Percentiles rank a stretch among this genome's conserved stretches.
Conservation (phyloP, 345 rosid species). For the Ceriops tagal region DNA sequence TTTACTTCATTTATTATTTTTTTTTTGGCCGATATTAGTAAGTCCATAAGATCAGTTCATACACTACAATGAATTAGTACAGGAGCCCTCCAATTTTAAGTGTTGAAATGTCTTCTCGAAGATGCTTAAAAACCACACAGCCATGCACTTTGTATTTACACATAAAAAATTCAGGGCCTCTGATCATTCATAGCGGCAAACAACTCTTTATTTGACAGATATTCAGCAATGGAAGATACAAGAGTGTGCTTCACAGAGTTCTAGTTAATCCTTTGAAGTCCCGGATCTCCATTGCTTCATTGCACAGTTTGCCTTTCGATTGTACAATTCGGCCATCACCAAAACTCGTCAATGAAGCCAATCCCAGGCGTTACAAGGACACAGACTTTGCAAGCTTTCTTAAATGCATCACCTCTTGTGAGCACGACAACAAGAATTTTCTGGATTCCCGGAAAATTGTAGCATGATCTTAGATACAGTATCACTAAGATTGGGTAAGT, state of each 20-base stretch:
- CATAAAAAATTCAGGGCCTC: not conserved
- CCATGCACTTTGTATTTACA: not conserved
- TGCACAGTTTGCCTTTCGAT: constrained; percentile 30
- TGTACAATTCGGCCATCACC: constrained; percentile 25
- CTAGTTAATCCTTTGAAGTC: constrained; percentile 22
- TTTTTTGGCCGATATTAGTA: not conserved
- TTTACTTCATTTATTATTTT: not conserved
- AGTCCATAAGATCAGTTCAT: not conserved
- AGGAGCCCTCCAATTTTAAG: not conserved
- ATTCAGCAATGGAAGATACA: constrained; percentile 42
- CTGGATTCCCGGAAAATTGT: constrained; percentile 27
- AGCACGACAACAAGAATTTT: constrained; percentile 30
- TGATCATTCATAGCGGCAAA: not conserved
- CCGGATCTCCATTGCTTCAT: constrained; percentile 37
- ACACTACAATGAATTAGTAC: not conserved
- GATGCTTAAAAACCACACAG: too few species aligned
- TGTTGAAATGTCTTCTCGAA: not conserved
- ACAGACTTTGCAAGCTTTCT: constrained; percentile 32
- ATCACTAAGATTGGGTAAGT: too few species aligned
- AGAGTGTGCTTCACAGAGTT: constrained; percentile 41
- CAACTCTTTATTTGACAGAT: constrained; percentile 15
- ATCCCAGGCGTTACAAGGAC: constrained; percentile 34
- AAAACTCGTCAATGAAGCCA: constrained; percentile 21
- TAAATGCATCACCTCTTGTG: constrained; percentile 21
- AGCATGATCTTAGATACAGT: too few species aligned